Conservation (phyloP, 2,329 filamentous ascomycete genomes). For the Phoma herbarum region DNA sequence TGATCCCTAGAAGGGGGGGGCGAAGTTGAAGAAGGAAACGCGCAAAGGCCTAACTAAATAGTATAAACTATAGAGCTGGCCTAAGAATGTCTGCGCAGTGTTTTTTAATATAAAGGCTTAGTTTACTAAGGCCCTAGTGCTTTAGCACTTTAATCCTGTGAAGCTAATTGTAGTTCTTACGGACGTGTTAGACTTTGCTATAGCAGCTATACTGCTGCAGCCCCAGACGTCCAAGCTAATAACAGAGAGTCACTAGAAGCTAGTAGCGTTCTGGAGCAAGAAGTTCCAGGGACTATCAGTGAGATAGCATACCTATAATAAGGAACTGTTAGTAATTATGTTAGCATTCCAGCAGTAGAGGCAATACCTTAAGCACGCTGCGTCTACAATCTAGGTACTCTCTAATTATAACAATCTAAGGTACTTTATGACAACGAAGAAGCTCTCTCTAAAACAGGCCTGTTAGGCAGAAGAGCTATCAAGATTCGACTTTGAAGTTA, state of each 20-base stretch:
- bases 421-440: no score
- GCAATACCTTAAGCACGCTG: slow-evolving; percentile 9
- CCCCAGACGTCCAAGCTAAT: background rate
- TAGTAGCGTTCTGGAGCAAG: slow-evolving; percentile 7
- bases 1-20: background rate
- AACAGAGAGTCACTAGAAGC: slow-evolving; percentile 3
- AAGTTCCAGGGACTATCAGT: slow-evolving; percentile 3
- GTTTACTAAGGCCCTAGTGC: background rate
- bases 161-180: slow-evolving; percentile 2
- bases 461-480: background rate
- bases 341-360: slow-evolving; percentile 4
- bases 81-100: background rate
- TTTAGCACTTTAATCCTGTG: background rate
- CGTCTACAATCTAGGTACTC: slow-evolving; percentile 6
- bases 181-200: slow-evolving; percentile 2
- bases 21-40: background rate
- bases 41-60: slow-evolving; percentile 1
- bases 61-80: background rate
- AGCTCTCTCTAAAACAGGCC: background rate
- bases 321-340: slow-evolving; percentile 8
- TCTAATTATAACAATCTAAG: slow-evolving; percentile 14
- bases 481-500: background rate
- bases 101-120: slow-evolving; percentile 4
- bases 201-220: slow-evolving; percentile 4
- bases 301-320: slow-evolving; percentile 12